These are phyloP conservation scores for Ceratobasidium sp. DNA, from an alignment of 1,284 basidiomycete species.

Conservation along the genomic window DNA sequence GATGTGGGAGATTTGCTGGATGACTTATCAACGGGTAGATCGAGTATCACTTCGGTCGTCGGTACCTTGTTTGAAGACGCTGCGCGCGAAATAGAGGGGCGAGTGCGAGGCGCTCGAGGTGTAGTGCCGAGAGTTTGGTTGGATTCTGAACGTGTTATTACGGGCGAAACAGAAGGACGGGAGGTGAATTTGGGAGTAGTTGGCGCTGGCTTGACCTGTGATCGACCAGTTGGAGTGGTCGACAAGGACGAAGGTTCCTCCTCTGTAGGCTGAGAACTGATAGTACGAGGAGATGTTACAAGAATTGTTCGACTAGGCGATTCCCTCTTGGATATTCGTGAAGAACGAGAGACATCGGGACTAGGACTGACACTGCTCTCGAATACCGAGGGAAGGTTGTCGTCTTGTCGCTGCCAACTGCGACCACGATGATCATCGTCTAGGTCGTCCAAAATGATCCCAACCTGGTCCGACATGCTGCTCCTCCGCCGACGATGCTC, in stretches of 20 bases:
- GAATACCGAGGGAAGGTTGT: conserved; percentile 39
- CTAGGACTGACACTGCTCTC: conserved; percentile 43
- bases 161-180: conserved; percentile 26
- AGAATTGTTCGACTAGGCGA: conserved; percentile 19
- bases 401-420: conserved; percentile 38
- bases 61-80: conserved; percentile 41
- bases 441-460: conserved; percentile 26
- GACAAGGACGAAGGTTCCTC: conserved; percentile 30
- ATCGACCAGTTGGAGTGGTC: conserved; percentile 28
- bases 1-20: conserved; percentile 36
- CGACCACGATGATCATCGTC: conserved; percentile 43
- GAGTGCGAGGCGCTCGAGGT: conserved; percentile 30
- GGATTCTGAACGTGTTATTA: conserved; percentile 4
- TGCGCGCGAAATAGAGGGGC: conserved; percentile 36
- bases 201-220: conserved; percentile 24
- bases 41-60: conserved; percentile 42
- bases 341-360: conserved; percentile 26
- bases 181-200: conserved; percentile 5
- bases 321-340: conserved; percentile 5
- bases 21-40: conserved; percentile 26
- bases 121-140: conserved; percentile 20
- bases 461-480: conserved; percentile 9
- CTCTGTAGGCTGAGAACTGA: neutral
- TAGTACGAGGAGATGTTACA: conserved; percentile 20
- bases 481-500: neutral